phyloP scores from a whole-genome alignment of 176 grass and related monocot species.

The Aegilops longissima region DNA sequence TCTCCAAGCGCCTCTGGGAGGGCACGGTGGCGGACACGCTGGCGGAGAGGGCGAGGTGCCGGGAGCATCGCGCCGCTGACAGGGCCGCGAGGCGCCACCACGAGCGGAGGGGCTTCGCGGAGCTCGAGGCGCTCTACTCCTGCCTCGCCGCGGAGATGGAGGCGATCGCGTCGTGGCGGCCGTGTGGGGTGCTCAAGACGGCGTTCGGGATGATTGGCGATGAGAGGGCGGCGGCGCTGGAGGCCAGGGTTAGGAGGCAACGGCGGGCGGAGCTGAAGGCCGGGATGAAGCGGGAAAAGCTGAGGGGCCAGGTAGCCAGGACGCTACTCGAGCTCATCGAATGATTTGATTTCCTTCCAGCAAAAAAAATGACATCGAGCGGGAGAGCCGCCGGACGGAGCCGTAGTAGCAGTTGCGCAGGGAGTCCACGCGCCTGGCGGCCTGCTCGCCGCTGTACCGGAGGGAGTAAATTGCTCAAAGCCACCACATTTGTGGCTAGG shows the following conservation, averaged over 20 bases:
- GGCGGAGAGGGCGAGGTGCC: not conserved
- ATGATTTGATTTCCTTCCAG: not conserved
- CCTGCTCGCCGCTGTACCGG: too few species aligned
- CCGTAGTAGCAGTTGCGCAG: too few species aligned
- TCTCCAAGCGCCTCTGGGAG: slow-evolving; percentile 34
- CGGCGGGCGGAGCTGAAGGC: not conserved
- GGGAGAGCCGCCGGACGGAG: too few species aligned
- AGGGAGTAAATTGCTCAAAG: too few species aligned
- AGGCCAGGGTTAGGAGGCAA: slow-evolving; percentile 22
- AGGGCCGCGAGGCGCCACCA: not conserved
- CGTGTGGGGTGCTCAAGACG: not conserved
- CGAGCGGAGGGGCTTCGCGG: not conserved
- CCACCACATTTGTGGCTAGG: too few species aligned
- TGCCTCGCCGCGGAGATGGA: slow-evolving; percentile 17
- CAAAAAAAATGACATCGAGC: not conserved
- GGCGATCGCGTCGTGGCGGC: not conserved
- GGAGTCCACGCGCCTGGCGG: too few species aligned
- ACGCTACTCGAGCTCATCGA: not conserved
- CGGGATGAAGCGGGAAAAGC: not conserved
- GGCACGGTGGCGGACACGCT: not conserved
- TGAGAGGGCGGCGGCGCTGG: slow-evolving; percentile 25
- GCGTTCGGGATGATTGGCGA: slow-evolving; percentile 6
- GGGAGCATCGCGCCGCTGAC: not conserved
- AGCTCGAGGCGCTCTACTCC: slow-evolving; percentile 5
- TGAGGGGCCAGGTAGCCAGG: not conserved